These are phyloP conservation scores for Lichtheimia corymbifera DNA, from an alignment of 371 early-diverging fungal genomes.

Conservation along the genomic window DNA sequence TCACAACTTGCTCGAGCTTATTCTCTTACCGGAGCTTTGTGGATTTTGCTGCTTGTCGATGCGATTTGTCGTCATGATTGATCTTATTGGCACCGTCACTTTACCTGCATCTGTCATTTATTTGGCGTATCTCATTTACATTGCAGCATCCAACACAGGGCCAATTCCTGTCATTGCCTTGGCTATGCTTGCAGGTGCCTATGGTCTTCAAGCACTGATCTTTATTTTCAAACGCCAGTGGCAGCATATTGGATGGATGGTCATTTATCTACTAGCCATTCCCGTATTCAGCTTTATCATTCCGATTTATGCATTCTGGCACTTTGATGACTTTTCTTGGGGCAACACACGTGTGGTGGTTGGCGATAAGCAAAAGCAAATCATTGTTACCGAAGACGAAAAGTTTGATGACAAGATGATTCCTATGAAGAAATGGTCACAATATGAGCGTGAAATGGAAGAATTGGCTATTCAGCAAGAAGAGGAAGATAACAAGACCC, in stretches of 20 bases:
- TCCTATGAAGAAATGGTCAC: slow-evolving; percentile 64
- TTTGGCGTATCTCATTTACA: slow-evolving; percentile 50
- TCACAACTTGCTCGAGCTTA: slow-evolving; percentile 94
- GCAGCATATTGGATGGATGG: slow-evolving; percentile 94
- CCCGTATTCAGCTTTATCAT: slow-evolving; percentile 97
- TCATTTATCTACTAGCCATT: slow-evolving; percentile 88
- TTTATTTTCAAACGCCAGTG: slow-evolving; percentile 83
- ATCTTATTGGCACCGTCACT: slow-evolving; percentile 94
- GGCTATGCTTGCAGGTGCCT: slow-evolving; percentile 72
- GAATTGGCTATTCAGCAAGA: neutral
- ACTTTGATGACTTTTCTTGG: slow-evolving; percentile 99
- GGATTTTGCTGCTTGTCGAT: slow-evolving; percentile 98
- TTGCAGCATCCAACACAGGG: slow-evolving; percentile 53
- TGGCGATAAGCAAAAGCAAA: slow-evolving; percentile 60
- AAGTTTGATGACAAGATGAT: slow-evolving; percentile 64
- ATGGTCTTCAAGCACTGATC: slow-evolving; percentile 93
- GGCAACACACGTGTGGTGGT: slow-evolving; percentile 93
- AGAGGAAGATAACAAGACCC: slow-evolving; percentile 49
- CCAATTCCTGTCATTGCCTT: slow-evolving; percentile 71
- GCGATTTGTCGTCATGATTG: slow-evolving; percentile 97
- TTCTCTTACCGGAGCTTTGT: slow-evolving; percentile 91
- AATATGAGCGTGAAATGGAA: slow-evolving; percentile 74
- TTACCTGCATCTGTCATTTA: slow-evolving; percentile 91
- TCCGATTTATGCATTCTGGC: slow-evolving; percentile 98
- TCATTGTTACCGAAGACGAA: slow-evolving; percentile 49